Base-by-base conservation (phyloP, 2,329 filamentous ascomycete species). In the Aspergillus chevalieri region DNA sequence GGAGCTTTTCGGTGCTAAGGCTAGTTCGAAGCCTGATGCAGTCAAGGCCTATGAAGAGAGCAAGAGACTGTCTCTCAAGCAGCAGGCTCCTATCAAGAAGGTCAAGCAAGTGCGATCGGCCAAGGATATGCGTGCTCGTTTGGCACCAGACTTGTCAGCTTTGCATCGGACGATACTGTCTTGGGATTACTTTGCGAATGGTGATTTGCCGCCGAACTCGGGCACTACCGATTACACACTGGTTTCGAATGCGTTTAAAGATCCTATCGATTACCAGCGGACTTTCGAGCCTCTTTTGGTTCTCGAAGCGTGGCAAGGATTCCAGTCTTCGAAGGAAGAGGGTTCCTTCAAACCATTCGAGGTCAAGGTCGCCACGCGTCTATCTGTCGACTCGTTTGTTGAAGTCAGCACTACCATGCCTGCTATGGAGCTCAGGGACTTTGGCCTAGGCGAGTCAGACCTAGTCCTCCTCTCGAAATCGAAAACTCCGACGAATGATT, bases 271-370 rank as follows among this genome's bases (percentile, higher is more conserved):
- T 45, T 98, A 98, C 65, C 88, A 94, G 65, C 78, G 82, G 51
- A 95, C 90, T 0, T 98, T 98, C 68, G 85, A 94, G 57, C 91
- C 92, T 5, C 77, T 98, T 19, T 78, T 98, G 30, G 83, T 93
- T 26, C 85, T 95, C 22, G 93, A 98, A 74, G 92, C 92, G 26
- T 98, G 93, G 93, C 87, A 94, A 64, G 87, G 88, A 4, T 93
- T 98, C 65, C 85, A 94, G 46, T 91, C 89, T 45, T 82, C 88
- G 17, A 91, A 91, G 65, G 89, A 96, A 62, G 93, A 98, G 68
- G 82, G 85, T 44, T 87, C 81, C 17, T 83, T 84, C 55, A 89
- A 86, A 63, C 76, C 88, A 0, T 94, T 95, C 62, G 89, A 90
- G 52, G 83, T 97, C 68, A 94, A 91, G 63, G 81, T 98, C 47